Evolutionary conservation across 345 rosid species (phyloP).

Genomic region (Camelina laxa): DNA sequence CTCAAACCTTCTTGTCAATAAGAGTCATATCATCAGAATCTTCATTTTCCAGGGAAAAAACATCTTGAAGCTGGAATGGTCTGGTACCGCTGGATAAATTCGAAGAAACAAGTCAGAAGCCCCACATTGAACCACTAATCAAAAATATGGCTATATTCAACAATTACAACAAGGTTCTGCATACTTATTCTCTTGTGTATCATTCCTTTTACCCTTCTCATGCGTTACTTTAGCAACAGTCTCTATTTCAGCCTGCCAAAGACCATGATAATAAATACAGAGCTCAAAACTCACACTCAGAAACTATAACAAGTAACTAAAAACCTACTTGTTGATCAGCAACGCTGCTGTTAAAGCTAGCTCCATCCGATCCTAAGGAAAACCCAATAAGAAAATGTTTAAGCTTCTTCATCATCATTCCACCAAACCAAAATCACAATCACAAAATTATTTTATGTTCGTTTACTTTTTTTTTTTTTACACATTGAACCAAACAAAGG

Average conservation of each 20-base stretch:
- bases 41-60: conserved; percentile 89
- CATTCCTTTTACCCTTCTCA: conserved; percentile 82
- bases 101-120: background rate
- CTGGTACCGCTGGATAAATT: conserved; percentile 62
- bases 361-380: conserved; percentile 70
- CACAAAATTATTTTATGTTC: background rate
- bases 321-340: conserved; percentile 89
- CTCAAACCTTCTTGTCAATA: conserved; percentile 87
- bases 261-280: conserved; percentile 26
- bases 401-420: conserved; percentile 8
- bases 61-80: conserved; percentile 90
- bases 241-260: conserved; percentile 85
- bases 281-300: conserved; percentile 13
- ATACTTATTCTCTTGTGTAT: conserved; percentile 76
- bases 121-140: background rate
- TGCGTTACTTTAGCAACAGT: conserved; percentile 95
- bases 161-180: conserved; percentile 17
- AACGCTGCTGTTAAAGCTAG: conserved; percentile 91
- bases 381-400: conserved; percentile 13
- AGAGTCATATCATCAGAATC: conserved; percentile 89
- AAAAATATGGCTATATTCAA: background rate
- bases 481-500: conserved; percentile 1
- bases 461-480: background rate
- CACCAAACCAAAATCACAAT: background rate
- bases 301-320: conserved; percentile 21